These are phyloP conservation scores for Prunus persica DNA, from an alignment of 306 rosid genomes.

Conservation along the genomic window DNA sequence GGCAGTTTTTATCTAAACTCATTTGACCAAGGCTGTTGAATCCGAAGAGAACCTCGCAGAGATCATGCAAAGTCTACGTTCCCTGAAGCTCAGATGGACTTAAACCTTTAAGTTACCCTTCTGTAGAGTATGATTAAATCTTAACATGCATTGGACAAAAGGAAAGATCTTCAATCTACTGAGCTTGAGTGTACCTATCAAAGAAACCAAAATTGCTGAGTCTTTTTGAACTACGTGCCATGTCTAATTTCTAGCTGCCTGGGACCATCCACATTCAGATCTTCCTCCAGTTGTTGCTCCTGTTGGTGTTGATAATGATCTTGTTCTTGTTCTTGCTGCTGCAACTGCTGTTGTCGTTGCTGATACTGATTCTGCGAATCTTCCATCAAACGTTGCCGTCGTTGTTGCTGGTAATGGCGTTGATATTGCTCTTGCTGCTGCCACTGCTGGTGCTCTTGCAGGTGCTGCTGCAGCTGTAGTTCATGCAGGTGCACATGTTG, in stretches of 20 bases:
- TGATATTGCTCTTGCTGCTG: slow-evolving; percentile 25
- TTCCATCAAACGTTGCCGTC: slow-evolving; percentile 6
- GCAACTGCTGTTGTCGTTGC: background rate
- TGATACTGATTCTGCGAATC: slow-evolving; percentile 13
- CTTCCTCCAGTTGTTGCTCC: slow-evolving; percentile 16
- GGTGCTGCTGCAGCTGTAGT: slow-evolving; percentile 24
- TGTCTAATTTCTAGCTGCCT: slow-evolving; percentile 7
- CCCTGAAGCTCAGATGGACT: background rate
- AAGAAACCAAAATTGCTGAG: background rate
- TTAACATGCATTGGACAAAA: background rate
- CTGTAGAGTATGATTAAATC: background rate
- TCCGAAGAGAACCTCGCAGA: too few relatives aligned
- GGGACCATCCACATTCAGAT: slow-evolving; percentile 8
- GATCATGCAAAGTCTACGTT: too few relatives aligned
- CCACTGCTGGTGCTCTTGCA: slow-evolving; percentile 27
- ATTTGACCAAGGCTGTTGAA: background rate
- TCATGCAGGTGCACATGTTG: slow-evolving; percentile 31
- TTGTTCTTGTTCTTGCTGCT: slow-evolving; percentile 9
- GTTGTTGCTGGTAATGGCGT: slow-evolving; percentile 18
- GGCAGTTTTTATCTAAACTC: background rate
- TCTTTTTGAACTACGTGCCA: background rate
- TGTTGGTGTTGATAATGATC: background rate
- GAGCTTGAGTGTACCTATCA: slow-evolving; percentile 4
- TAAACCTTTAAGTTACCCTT: background rate
- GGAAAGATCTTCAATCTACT: background rate